A percentile compares a stretch with the other conserved stretches of the same genome.
Conservation (phyloP, 768 basidiomycete genomes). For the Xerocomellus amylosporus region DNA sequence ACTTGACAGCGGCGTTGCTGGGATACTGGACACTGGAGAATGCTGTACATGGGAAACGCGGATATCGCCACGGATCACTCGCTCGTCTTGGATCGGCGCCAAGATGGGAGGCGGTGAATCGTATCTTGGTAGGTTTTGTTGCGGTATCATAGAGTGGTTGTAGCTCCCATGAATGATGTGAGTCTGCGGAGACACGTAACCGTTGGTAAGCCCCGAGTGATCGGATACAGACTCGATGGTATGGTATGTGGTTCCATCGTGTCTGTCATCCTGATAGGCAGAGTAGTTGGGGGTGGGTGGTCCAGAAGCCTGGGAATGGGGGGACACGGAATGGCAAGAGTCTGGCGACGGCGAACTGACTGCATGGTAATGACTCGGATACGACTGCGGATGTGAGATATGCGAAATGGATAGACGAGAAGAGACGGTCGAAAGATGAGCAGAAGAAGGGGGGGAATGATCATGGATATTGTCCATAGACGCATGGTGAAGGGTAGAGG, state of each 20-base stretch:
- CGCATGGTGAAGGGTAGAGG: slow-evolving; percentile 27
- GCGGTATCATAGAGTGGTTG: slow-evolving; percentile 19
- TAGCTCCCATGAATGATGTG: slow-evolving; percentile 29
- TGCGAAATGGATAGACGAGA: slow-evolving; percentile 63
- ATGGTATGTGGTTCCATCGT: slow-evolving; percentile 40
- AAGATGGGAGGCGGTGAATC: slow-evolving; percentile 54
- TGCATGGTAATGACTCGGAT: slow-evolving; percentile 36
- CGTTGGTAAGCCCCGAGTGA: slow-evolving; percentile 29
- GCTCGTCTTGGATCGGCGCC: slow-evolving; percentile 51
- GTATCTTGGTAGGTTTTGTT: slow-evolving; percentile 35
- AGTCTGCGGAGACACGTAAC: slow-evolving; percentile 32
- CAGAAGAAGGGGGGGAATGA: slow-evolving; percentile 31
- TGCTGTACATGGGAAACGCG: slow-evolving; percentile 32
- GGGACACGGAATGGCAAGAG: slow-evolving; percentile 47
- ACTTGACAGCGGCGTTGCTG: slow-evolving; percentile 29
- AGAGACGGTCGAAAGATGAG: slow-evolving; percentile 35
- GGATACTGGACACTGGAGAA: slow-evolving; percentile 32
- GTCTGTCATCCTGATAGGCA: slow-evolving; percentile 44
- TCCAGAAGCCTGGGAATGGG: slow-evolving; percentile 33
- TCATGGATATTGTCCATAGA: slow-evolving; percentile 29
- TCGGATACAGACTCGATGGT: slow-evolving; percentile 31
- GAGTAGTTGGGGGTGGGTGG: slow-evolving; percentile 39
- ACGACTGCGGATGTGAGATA: slow-evolving; percentile 53
- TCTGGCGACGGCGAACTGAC: slow-evolving; percentile 48
- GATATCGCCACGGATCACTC: slow-evolving; percentile 32